A percentile compares a stretch with the other conserved stretches of the same genome.
Evolutionary conservation across 257 asterid genomes (phyloP).

Genomic region (Nicotiana otophora): DNA sequence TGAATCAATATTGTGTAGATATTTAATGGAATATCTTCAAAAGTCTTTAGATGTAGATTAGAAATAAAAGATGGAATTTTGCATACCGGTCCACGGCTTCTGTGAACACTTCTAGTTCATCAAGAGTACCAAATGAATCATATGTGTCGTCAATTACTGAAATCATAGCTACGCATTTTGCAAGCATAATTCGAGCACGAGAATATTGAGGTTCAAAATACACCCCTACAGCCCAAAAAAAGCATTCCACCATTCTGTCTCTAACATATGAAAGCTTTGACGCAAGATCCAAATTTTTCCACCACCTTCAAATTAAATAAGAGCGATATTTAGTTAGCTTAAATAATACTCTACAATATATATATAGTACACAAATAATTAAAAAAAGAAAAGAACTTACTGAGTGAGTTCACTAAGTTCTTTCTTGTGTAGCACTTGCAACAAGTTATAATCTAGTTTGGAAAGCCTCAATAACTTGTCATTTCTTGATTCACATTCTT

Average conservation of each 20-base stretch:
- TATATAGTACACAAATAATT: neutral
- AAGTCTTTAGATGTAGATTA: neutral
- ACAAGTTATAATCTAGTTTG: slow-evolving; percentile 28
- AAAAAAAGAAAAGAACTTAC: neutral
- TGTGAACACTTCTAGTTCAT: slow-evolving; percentile 4
- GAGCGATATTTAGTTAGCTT: no score
- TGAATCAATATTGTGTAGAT: neutral
- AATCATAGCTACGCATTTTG: slow-evolving; percentile 1
- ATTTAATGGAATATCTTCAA: neutral
- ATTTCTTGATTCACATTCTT: slow-evolving; percentile 16
- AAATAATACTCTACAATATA: no score
- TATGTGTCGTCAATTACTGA: slow-evolving; percentile 16
- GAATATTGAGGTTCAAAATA: slow-evolving; percentile 18
- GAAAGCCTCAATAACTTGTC: slow-evolving; percentile 26
- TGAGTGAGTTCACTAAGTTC: slow-evolving; percentile 28
- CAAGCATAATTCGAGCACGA: slow-evolving; percentile 4
- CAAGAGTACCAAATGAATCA: slow-evolving; percentile 17
- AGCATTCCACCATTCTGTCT: slow-evolving; percentile 21
- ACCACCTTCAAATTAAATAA: slow-evolving; percentile 11
- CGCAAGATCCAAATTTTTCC: neutral
- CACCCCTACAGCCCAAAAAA: slow-evolving; percentile 15
- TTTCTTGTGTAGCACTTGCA: slow-evolving; percentile 26
- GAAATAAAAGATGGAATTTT: no score
- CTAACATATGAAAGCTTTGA: slow-evolving; percentile 14
- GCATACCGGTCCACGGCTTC: slow-evolving; percentile 3